A percentile compares a stretch with the other conserved stretches of the same genome.
phyloP scores from a whole-genome alignment of 257 asterid genomes.

The Sherardia arvensis region DNA sequence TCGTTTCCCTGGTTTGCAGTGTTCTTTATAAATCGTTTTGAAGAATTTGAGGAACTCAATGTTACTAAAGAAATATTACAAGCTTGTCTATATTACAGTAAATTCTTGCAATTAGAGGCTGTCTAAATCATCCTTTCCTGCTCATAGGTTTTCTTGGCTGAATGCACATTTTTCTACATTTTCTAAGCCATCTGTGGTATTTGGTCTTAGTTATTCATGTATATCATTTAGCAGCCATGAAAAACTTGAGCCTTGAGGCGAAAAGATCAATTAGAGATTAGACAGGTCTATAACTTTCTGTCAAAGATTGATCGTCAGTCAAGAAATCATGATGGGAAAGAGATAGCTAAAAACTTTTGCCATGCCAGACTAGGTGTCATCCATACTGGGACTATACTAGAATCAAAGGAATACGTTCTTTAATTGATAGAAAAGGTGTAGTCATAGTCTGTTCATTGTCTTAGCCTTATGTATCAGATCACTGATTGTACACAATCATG shows the following conservation, averaged over 20 bases:
- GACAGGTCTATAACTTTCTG: too few relatives aligned
- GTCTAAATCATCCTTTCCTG: too few relatives aligned
- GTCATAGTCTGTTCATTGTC: not conserved
- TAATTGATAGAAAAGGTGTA: not conserved
- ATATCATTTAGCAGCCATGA: not conserved
- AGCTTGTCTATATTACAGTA: not conserved
- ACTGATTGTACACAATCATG: not conserved
- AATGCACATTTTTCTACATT: too few relatives aligned
- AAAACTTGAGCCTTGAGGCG: not conserved
- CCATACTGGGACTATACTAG: not conserved
- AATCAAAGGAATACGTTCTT: not conserved
- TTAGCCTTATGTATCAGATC: not conserved
- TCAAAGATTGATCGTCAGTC: not conserved
- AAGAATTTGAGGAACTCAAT: not conserved
- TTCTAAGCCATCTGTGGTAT: not conserved
- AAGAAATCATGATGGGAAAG: not conserved
- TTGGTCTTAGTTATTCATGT: not conserved
- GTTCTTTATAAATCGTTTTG: not conserved
- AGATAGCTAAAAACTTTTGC: not conserved
- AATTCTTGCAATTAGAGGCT: not conserved
- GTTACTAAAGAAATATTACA: not conserved
- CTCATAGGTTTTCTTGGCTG: too few relatives aligned
- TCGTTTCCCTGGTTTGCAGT: not conserved
- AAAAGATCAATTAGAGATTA: not conserved
- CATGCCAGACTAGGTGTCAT: not conserved